These are phyloP conservation scores for Suillus weaverae DNA, from an alignment of 768 basidiomycete genomes.

Conservation along the genomic window DNA sequence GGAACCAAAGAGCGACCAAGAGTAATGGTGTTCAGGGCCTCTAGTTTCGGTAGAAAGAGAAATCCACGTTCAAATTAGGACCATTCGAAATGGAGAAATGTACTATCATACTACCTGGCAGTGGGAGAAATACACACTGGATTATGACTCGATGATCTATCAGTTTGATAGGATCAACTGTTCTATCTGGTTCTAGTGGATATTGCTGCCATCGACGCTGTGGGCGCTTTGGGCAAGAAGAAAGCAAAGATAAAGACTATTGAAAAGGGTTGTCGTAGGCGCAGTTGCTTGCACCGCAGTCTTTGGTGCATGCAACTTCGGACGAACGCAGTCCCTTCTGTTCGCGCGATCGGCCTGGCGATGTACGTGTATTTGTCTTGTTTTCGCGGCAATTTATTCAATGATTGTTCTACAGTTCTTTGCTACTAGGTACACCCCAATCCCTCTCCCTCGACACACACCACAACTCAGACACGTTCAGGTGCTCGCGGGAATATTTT, in stretches of 20 bases:
- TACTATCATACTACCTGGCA: not conserved
- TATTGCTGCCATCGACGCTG: slow-evolving; percentile 52
- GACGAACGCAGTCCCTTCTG: no score
- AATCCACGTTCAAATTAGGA: not conserved
- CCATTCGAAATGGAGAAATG: not conserved
- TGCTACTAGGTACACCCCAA: no score
- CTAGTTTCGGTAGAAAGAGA: not conserved
- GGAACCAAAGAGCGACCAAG: not conserved
- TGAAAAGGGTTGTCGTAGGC: not conserved
- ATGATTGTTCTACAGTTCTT: no score
- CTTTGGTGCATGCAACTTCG: not conserved
- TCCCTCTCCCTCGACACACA: no score
- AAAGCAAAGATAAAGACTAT: not conserved
- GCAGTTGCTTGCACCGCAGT: not conserved
- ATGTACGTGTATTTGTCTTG: no score
- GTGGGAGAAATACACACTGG: not conserved
- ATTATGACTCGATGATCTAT: no score
- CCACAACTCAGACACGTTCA: no score
- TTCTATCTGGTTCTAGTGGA: slow-evolving; percentile 34
- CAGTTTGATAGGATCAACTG: no score
- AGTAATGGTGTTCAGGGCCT: not conserved
- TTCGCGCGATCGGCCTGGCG: no score
- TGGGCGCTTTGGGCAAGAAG: slow-evolving; percentile 37
- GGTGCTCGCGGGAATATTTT: no score
- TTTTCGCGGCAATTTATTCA: no score